These are phyloP conservation scores for Casuarina cunninghamiana DNA, from an alignment of 306 rosid genomes.

Conservation along the genomic window DNA sequence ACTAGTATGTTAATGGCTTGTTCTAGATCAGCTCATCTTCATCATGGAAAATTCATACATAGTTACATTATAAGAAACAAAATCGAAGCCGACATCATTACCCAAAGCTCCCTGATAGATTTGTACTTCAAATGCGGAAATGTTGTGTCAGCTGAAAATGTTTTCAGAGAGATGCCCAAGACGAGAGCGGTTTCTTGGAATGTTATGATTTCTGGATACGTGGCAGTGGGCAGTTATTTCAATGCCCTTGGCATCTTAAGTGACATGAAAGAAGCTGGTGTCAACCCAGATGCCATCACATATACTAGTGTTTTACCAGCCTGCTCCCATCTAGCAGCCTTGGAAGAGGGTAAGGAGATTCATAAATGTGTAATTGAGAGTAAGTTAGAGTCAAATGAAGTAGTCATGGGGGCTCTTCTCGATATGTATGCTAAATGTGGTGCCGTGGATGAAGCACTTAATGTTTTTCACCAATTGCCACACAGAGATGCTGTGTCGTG, in stretches of 20 bases:
- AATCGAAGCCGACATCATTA: slow-evolving; percentile 53
- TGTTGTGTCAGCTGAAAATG: slow-evolving; percentile 51
- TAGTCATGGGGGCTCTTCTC: slow-evolving; percentile 80
- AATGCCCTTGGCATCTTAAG: slow-evolving; percentile 56
- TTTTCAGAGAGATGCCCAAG: slow-evolving; percentile 52
- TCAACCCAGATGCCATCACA: slow-evolving; percentile 69
- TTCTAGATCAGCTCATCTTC: slow-evolving; percentile 54
- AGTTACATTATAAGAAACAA: slow-evolving; percentile 57
- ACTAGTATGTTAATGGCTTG: slow-evolving; percentile 63
- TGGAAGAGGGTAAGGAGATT: slow-evolving; percentile 76
- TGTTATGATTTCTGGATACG: slow-evolving; percentile 78
- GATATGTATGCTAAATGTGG: slow-evolving; percentile 93
- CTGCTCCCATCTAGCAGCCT: slow-evolving; percentile 74
- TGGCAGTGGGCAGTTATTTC: slow-evolving; percentile 50
- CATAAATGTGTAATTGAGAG: slow-evolving; percentile 48
- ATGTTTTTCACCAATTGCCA: slow-evolving; percentile 59
- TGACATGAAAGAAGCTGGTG: slow-evolving; percentile 47
- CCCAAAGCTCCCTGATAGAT: slow-evolving; percentile 59
- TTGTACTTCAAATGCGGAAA: slow-evolving; percentile 74
- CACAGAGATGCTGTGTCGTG: slow-evolving; percentile 71
- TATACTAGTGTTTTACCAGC: slow-evolving; percentile 66
- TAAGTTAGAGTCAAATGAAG: slow-evolving; percentile 49
- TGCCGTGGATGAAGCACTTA: slow-evolving; percentile 65
- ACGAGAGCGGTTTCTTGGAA: slow-evolving; percentile 59
- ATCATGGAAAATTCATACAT: slow-evolving; percentile 61